Percentiles rank a stretch among this genome's conserved stretches.
Conservation (phyloP, 495 filamentous ascomycete genomes). For the Aspergillus ellipticus region DNA sequence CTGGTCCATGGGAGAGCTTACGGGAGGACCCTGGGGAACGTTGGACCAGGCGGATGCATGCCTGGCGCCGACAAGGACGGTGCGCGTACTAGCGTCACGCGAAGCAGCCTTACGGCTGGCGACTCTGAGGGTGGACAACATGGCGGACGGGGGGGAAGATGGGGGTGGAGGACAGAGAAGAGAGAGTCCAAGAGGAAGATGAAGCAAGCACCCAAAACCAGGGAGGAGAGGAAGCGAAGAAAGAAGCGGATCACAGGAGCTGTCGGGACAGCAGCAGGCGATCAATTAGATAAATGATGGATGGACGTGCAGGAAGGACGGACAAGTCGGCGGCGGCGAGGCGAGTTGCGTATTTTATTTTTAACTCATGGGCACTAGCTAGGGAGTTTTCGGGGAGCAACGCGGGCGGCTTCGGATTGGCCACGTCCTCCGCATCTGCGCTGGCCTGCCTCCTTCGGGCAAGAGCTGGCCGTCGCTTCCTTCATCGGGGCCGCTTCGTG, state of each 20-base stretch:
- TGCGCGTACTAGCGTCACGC: slow-evolving; percentile 44
- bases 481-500: neutral
- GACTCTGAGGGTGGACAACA: slow-evolving; percentile 56
- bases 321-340: slow-evolving; percentile 24
- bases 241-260: slow-evolving; percentile 1
- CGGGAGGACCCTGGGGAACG: slow-evolving; percentile 88
- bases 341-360: slow-evolving; percentile 29
- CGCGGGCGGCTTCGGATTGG: slow-evolving; percentile 23
- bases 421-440: slow-evolving; percentile 17
- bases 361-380: slow-evolving; percentile 38
- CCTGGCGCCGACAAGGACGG: slow-evolving; percentile 53
- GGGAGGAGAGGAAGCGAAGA: slow-evolving; percentile 18
- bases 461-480: neutral
- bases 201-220: slow-evolving; percentile 5
- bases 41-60: slow-evolving; percentile 81
- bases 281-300: slow-evolving; percentile 17
- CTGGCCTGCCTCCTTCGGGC: neutral
- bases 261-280: neutral
- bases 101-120: slow-evolving; percentile 52
- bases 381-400: slow-evolving; percentile 26
- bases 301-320: neutral
- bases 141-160: slow-evolving; percentile 26
- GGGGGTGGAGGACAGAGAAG: slow-evolving; percentile 8
- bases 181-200: slow-evolving; percentile 18
- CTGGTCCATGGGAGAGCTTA: slow-evolving; percentile 47